phyloP scores from a whole-genome alignment of 2,329 filamentous ascomycete species.

The Aureobasidium sp. region DNA sequence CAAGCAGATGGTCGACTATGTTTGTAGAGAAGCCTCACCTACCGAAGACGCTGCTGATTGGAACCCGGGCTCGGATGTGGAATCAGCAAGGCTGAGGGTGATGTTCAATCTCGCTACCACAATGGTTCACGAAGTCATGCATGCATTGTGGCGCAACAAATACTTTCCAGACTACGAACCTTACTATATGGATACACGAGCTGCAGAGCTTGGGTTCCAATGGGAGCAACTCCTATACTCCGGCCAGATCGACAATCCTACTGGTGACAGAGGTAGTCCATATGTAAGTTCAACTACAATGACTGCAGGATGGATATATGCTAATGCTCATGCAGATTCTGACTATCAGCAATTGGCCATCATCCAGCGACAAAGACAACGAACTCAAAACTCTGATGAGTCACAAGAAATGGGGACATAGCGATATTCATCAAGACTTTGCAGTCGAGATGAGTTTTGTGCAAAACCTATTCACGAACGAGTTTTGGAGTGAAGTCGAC shows the following conservation, averaged over 20 bases:
- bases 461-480: background rate
- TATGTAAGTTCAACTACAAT: background rate
- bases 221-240: constrained; percentile 14
- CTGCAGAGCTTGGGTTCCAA: background rate
- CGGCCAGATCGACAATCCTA: background rate
- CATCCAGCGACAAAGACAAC: background rate
- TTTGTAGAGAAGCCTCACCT: background rate
- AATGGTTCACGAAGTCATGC: constrained; percentile 16
- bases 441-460: constrained; percentile 9
- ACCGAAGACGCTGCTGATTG: background rate
- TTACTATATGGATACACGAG: background rate
- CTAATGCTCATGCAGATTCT: background rate
- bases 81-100: background rate
- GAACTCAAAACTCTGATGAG: background rate
- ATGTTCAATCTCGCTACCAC: constrained; percentile 8
- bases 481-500: constrained; percentile 10
- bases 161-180: background rate
- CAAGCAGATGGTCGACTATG: background rate
- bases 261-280: background rate
- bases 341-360: background rate
- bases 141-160: background rate
- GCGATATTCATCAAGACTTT: background rate
- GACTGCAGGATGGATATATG: no score
- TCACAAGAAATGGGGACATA: background rate
- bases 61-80: background rate